phyloP scores from a whole-genome alignment of 352 stramenopile species.

The Phytophthora brassicae region DNA sequence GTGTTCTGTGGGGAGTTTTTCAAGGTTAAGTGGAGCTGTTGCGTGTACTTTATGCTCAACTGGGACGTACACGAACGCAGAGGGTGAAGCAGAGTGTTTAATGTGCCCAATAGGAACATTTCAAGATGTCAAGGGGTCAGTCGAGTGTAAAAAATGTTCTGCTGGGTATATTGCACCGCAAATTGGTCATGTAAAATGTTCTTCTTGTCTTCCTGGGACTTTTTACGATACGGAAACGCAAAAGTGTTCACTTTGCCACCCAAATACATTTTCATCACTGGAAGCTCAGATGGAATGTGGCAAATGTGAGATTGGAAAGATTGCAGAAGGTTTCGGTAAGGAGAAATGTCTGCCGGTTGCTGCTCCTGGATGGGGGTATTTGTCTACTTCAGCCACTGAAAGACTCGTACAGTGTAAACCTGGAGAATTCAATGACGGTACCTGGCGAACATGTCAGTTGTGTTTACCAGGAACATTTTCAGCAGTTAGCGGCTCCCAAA shows the following conservation, averaged over 20 bases:
- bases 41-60: slow-evolving; percentile 20
- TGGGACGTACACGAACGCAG: slow-evolving; percentile 34
- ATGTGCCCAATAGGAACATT: slow-evolving; percentile 43
- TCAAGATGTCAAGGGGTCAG: slow-evolving; percentile 35
- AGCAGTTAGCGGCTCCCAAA: not conserved
- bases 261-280: slow-evolving; percentile 34
- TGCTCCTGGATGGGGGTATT: slow-evolving; percentile 22
- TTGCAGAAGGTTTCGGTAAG: slow-evolving; percentile 38
- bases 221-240: slow-evolving; percentile 32
- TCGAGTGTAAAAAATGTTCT: slow-evolving; percentile 39
- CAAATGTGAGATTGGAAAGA: slow-evolving; percentile 31
- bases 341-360: slow-evolving; percentile 25
- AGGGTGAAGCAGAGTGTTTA: slow-evolving; percentile 51
- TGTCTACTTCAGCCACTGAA: not conserved
- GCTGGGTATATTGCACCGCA: slow-evolving; percentile 40
- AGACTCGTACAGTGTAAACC: slow-evolving; percentile 27
- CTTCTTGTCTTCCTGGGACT: slow-evolving; percentile 40
- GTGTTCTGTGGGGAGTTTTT: slow-evolving; percentile 37
- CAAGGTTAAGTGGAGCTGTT: slow-evolving; percentile 16
- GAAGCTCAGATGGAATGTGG: slow-evolving; percentile 31
- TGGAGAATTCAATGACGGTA: slow-evolving; percentile 45
- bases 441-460: slow-evolving; percentile 26
- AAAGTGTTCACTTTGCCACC: slow-evolving; percentile 38
- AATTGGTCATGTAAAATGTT: slow-evolving; percentile 38
- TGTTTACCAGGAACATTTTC: slow-evolving; percentile 41